Evolutionary conservation across 495 filamentous ascomycete species (phyloP), one percentile per base, ranked within the genome.

Genomic region (Aspergillus egyptiacus): DNA sequence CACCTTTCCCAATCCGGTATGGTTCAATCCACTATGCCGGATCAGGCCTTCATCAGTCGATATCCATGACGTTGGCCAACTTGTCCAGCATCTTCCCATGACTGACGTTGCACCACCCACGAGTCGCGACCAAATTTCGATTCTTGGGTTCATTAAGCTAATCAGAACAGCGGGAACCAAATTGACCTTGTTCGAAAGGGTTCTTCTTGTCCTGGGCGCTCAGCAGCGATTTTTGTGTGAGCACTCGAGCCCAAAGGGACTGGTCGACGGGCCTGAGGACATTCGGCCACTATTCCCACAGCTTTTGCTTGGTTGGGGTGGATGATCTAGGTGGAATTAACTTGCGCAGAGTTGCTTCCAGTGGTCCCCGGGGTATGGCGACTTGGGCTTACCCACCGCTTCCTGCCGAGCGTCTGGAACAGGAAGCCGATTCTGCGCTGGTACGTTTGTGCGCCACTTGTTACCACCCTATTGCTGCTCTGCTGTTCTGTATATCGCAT

Each of bases 301-400:
- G 18, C 13, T 35, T 30, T 15, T 34, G 30, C n/a, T 18, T 33
- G 13, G 13, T 28, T 6, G 8, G 13, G 23, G 40, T 37, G 8
- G 15, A 27, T 13, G 9, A 18, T 4, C 37, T n/a, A 11, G 34
- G 31, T 18, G 37, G 43, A 48, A 28, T 27, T 22, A 34, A 2
- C 14, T 36, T 51, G 40, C 48, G 48, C 24, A 6, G 30, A 14
- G 2, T 14, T 28, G 37, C 8, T 36, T 36, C 27, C 28, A 18
- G 35, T 33, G 34, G 36, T 50, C 9, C 34, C 30, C 19, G 6
- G 37, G 36, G 30, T 5, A 91, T 91, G 86, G 83, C 86, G 35
- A 82, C 86, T 38, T 80, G 82, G 60, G 82, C 86, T 48, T 89
- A 82, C 72, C 88, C 88, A 64, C 84, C 81, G 48, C 74, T 91